Percentiles rank a stretch among this genome's conserved stretches.
Evolutionary conservation across 2,329 filamentous ascomycete genomes (phyloP).

Genomic region (Xylaria hypoxylon): DNA sequence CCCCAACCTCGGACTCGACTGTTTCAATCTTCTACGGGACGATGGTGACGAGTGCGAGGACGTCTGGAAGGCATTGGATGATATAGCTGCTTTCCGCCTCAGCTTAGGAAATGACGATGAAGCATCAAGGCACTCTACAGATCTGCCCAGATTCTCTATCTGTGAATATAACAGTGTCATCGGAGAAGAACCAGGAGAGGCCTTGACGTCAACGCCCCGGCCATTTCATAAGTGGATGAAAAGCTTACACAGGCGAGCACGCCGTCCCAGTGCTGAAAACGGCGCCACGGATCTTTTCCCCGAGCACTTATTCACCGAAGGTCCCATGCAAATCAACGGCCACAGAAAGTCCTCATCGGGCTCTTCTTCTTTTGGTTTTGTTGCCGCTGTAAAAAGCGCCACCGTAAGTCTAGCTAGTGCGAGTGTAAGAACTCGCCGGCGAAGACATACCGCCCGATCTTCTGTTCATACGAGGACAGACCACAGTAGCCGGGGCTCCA

Average conservation of each 20-base stretch:
- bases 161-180: slow-evolving; percentile 41
- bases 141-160: slow-evolving; percentile 47
- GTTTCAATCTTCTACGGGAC: slow-evolving; percentile 51
- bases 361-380: slow-evolving; percentile 82
- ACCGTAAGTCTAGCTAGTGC: slow-evolving; percentile 80
- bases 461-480: slow-evolving; percentile 69
- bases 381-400: slow-evolving; percentile 84
- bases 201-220: slow-evolving; percentile 33
- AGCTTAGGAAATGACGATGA: slow-evolving; percentile 51
- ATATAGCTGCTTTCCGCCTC: slow-evolving; percentile 56
- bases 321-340: slow-evolving; percentile 48
- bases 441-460: slow-evolving; percentile 63
- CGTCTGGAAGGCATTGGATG: slow-evolving; percentile 55
- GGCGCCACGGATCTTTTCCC: slow-evolving; percentile 50
- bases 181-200: slow-evolving; percentile 30
- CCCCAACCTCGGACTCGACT: slow-evolving; percentile 48
- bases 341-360: slow-evolving; percentile 74
- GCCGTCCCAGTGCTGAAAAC: slow-evolving; percentile 51
- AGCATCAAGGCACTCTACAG: slow-evolving; percentile 37
- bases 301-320: slow-evolving; percentile 48
- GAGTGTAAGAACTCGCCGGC: slow-evolving; percentile 74
- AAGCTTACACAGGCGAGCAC: slow-evolving; percentile 71
- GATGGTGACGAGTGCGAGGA: slow-evolving; percentile 51
- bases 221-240: slow-evolving; percentile 81
- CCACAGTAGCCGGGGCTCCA: slow-evolving; percentile 71